Evolutionary conservation across 192 early-diverging fungal species (phyloP), one percentile per base, ranked within the genome.

Genomic region (Glomus cerebriforme): DNA sequence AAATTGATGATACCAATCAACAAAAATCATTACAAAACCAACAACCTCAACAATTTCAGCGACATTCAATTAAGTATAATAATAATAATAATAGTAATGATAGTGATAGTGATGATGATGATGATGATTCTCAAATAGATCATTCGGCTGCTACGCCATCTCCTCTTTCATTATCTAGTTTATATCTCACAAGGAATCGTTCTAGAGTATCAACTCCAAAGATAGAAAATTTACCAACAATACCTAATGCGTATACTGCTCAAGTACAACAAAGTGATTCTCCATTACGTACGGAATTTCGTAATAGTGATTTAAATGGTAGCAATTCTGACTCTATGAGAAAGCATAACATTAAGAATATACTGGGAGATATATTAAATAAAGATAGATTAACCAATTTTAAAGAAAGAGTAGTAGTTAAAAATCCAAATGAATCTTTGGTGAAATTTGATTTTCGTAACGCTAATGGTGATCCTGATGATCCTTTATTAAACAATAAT

Each of bases 221-320:
- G n/a, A n/a, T 68, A 39, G 66, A 68, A 37, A n/a, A 19, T 10
- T n/a, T 37, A 1, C 66, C 35, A 68, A 32, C 10, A 39, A 39
- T 68, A 39, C 22, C 8, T 5, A 37, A 2, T 35, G 66, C 32
- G 7, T 68, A n/a, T n/a, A 68, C 66, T 37, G 66, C 66, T 43
- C 66, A 68, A 68, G 32, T 68, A n/a, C 66, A 68, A 68, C 31
- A n/a, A 10, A 68, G 66, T n/a, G n/a, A 68, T 68, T 35, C 66
- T 26, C 66, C 66, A 39, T n/a, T 68, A 37, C 31, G 34, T 10
- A 22, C 31, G 10, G 66, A 68, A 68, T 68, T 68, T 39, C 15
- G 66, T 22, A n/a, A 68, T 7, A 65, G 63, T 5, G 63, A 65
- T 32, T 54, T 54, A n/a, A 0, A 19, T 54, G 5, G 6, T 54